Evolutionary conservation across 345 rosid genomes (phyloP).

Genomic region (Hevea brasiliensis): DNA sequence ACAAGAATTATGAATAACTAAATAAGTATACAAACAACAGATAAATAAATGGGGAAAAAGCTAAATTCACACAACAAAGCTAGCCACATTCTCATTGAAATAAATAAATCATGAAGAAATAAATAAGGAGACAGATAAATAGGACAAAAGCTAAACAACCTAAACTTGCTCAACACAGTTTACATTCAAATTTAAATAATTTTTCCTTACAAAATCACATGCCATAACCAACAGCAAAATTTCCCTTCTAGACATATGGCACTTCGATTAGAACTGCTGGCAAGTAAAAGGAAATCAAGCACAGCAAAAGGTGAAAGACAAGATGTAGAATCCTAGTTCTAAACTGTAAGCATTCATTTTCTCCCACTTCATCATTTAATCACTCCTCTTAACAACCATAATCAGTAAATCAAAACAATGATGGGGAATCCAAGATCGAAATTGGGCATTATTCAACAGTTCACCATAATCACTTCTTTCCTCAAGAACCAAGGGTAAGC

Average conservation of each 20-base stretch:
- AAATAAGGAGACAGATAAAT: neutral
- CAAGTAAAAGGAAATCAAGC: neutral
- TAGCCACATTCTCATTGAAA: no score
- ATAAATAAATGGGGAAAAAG: no score
- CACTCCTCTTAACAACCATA: neutral
- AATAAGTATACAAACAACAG: no score
- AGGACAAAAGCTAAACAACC: neutral
- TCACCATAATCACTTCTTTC: neutral
- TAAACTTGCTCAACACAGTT: neutral
- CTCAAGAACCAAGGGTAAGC: neutral
- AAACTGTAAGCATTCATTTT: neutral
- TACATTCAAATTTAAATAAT: neutral
- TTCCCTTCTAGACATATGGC: neutral
- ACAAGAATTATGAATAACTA: no score
- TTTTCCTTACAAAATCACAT: neutral
- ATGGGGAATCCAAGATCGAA: neutral
- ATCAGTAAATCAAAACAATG: neutral
- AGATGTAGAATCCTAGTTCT: neutral
- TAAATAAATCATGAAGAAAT: no score
- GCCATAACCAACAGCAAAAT: neutral
- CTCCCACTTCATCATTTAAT: neutral
- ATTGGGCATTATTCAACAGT: neutral
- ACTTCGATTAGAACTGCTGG: neutral
- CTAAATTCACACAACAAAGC: no score
- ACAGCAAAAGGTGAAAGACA: neutral